Base-by-base conservation (phyloP, 2,329 filamentous ascomycete genomes). In the Diaporthe destruens region DNA sequence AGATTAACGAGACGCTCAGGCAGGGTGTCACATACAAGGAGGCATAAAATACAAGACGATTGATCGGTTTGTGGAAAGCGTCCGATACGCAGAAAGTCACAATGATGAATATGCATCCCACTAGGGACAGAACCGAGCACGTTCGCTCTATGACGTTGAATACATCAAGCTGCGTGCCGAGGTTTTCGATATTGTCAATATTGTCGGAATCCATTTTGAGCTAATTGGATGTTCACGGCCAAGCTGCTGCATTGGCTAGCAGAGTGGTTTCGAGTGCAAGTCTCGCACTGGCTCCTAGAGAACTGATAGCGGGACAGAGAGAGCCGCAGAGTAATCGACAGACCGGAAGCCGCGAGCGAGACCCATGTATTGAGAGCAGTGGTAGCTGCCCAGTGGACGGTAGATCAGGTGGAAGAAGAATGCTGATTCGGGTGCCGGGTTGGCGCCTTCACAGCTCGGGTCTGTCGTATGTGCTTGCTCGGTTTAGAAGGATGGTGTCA, bases 11-110 rank as follows among this genome's bases (percentile, higher is more conserved):
- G 8, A 49, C 20, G 57, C 57, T 34, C 42, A 9, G 4, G 32
- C 23, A n/a, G 42, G 2, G 14, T 14, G 1, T 18, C 3, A 69
- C 72, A 51, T 61, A 68, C 72, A 94, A 92, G 0, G 92, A 93
- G 8, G 94, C 94, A 80, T 93, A 96, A 80, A 97, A 96, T 12
- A 96, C 91, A 0, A 97, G 86, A 23, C 94, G 88, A 79, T 96
- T 96, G 83, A 96, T 95, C n/a, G 94, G 93, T 79, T 95, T 96
- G 78, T 93, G 92, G 79, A 96, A 96, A 6, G 87, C 87, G 20
- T 86, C 87, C 42, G 91, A 93, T n/a, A 82, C 81, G 39, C 88
- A 82, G 78, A 95, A 96, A 3, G 93, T 95, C 71, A 85, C 77
- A 69, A 96, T 90, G 78, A 95, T 92, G 79, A 95, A 90, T 42